Conservation (phyloP, 2,329 filamentous ascomycete genomes). For the Scedosporium apiospermum region DNA sequence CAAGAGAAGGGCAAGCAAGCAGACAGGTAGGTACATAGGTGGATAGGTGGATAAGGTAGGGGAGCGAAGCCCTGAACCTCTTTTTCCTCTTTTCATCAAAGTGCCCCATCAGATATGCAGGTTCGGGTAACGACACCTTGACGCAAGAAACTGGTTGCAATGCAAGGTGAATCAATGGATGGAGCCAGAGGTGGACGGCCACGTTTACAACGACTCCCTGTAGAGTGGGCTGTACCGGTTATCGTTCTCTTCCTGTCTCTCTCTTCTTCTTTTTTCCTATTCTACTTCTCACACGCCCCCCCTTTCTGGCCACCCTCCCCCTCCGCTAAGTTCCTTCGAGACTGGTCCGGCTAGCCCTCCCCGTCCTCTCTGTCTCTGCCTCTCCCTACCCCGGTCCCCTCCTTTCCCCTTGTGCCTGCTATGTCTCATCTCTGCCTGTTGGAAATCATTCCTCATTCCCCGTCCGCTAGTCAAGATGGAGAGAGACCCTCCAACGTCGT, state of each 20-base stretch:
- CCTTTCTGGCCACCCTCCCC: too few species aligned
- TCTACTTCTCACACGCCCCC: too few species aligned
- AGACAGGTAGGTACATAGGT: neutral
- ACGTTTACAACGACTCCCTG: constrained; percentile 8
- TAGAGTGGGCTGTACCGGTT: too few species aligned
- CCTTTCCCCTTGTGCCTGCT: neutral
- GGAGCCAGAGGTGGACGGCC: constrained; percentile 13
- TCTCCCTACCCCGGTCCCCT: neutral
- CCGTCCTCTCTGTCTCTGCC: neutral
- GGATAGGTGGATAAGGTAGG: neutral
- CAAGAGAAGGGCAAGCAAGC: neutral
- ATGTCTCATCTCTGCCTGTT: too few species aligned
- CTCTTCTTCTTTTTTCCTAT: too few species aligned
- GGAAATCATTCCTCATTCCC: too few species aligned
- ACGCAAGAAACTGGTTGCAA: neutral
- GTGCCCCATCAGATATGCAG: neutral
- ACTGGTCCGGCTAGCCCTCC: too few species aligned
- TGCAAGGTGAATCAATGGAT: constrained; percentile 10
- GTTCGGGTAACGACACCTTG: neutral
- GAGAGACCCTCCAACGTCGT: too few species aligned
- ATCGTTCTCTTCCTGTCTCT: too few species aligned
- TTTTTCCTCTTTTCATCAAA: neutral
- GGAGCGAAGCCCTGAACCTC: neutral
- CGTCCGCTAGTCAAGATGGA: too few species aligned
- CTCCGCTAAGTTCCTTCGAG: too few species aligned